Percentiles rank a stretch among this genome's conserved stretches.
These are phyloP conservation scores for Mortierella antarctica DNA, from an alignment of 192 early-diverging fungal genomes.

Conservation along the genomic window DNA sequence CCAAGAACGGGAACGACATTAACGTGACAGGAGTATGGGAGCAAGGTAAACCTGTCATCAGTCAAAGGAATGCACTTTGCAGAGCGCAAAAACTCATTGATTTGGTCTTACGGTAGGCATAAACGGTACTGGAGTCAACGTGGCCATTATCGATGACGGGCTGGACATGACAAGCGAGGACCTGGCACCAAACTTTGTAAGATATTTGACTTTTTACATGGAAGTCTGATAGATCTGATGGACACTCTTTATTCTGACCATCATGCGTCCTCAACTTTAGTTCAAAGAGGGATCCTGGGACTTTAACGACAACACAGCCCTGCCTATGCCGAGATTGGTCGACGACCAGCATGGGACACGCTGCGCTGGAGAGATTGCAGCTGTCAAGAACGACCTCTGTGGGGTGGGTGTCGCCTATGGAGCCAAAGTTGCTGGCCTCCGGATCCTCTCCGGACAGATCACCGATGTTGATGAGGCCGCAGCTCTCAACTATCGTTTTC, in stretches of 20 bases:
- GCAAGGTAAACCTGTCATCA: constrained; percentile 17
- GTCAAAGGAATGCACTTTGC: not conserved
- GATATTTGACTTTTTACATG: constrained; percentile 23
- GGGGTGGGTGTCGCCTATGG: constrained; percentile 93
- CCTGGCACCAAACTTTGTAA: constrained; percentile 88
- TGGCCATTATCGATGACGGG: constrained; percentile 96
- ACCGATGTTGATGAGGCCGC: constrained; percentile 93
- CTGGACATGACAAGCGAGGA: constrained; percentile 88
- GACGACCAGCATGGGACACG: constrained; percentile 96
- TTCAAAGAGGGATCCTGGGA: constrained; percentile 93
- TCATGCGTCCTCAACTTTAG: constrained; percentile 38
- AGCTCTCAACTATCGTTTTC: constrained; percentile 88
- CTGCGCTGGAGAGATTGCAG: constrained; percentile 97
- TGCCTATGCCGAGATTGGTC: constrained; percentile 79
- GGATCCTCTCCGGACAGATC: constrained; percentile 89
- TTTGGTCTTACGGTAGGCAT: constrained; percentile 63
- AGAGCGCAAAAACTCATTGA: not conserved
- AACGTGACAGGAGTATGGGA: constrained; percentile 95
- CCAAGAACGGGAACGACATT: constrained; percentile 78
- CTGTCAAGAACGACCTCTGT: constrained; percentile 88
- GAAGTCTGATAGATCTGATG: not conserved
- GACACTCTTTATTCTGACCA: not conserved
- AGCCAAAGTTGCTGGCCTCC: constrained; percentile 84
- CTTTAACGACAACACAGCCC: constrained; percentile 83
- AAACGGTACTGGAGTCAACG: constrained; percentile 86